A percentile compares a stretch with the other conserved stretches of the same genome.
Conservation (phyloP, 305 asterid genomes). For the Fraxinus greggii region DNA sequence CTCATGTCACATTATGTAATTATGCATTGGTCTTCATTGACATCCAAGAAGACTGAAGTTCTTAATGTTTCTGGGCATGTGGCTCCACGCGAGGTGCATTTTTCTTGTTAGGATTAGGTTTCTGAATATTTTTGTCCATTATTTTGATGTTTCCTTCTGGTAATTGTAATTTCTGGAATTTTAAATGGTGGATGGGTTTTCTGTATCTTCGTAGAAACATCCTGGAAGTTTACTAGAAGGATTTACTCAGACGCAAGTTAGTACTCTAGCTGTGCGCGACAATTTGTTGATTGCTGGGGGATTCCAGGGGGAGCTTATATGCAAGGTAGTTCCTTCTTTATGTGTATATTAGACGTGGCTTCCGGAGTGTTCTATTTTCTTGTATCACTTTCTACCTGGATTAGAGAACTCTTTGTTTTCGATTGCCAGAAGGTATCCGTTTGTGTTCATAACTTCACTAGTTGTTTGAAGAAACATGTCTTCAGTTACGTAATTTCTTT, state of each 20-base stretch:
- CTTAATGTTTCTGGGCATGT: slow-evolving; percentile 67
- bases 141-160: neutral
- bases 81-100: slow-evolving; percentile 56
- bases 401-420: neutral
- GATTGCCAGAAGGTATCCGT: neutral
- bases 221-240: slow-evolving; percentile 66
- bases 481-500: neutral
- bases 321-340: slow-evolving; percentile 45
- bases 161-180: neutral
- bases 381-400: neutral
- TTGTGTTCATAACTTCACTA: neutral
- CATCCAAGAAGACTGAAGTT: slow-evolving; percentile 52
- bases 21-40: slow-evolving; percentile 64
- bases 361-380: neutral
- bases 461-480: neutral
- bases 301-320: slow-evolving; percentile 64
- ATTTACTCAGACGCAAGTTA: slow-evolving; percentile 63
- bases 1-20: slow-evolving; percentile 59
- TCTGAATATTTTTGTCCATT: neutral
- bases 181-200: slow-evolving; percentile 1
- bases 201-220: slow-evolving; percentile 40
- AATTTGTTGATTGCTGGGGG: slow-evolving; percentile 65
- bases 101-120: slow-evolving; percentile 14
- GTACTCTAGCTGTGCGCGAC: slow-evolving; percentile 61
- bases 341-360: neutral